Conservation (phyloP, 2,329 filamentous ascomycete genomes). For the Aspergillus tamarii region DNA sequence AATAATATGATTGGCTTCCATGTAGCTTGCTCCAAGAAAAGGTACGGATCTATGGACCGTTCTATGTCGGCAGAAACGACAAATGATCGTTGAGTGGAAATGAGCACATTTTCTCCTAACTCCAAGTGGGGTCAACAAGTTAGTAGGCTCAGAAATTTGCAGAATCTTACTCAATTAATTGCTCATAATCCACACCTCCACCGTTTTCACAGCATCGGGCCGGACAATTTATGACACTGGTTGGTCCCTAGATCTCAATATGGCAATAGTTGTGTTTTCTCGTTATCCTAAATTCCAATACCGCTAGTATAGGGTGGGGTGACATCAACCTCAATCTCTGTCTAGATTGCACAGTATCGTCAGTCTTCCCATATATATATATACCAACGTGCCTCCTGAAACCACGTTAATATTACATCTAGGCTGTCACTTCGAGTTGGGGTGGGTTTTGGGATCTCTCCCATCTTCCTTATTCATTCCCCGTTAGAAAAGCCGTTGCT, state of each 20-base stretch:
- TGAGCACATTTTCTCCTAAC: neutral
- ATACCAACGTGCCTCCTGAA: neutral
- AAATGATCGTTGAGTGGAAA: neutral
- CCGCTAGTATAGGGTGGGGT: too few species aligned
- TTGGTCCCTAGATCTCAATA: too few species aligned
- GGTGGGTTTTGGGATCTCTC: too few species aligned
- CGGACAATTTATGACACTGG: too few species aligned
- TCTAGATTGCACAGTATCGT: neutral
- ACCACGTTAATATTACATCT: neutral
- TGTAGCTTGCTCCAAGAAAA: neutral
- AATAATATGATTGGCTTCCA: neutral
- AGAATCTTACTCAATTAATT: neutral
- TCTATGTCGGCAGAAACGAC: neutral
- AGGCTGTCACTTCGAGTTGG: neutral
- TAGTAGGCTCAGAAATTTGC: neutral
- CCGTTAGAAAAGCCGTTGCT: too few species aligned
- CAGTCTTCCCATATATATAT: neutral
- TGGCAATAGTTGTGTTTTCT: neutral
- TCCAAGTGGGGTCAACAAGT: neutral
- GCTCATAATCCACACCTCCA: neutral
- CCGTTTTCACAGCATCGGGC: neutral
- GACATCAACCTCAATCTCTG: neutral
- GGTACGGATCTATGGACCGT: neutral
- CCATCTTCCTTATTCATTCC: too few species aligned
- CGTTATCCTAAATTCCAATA: neutral